phyloP scores from a whole-genome alignment of 1,139 yeast species.

The Magnusiomyces suaveolens region DNA sequence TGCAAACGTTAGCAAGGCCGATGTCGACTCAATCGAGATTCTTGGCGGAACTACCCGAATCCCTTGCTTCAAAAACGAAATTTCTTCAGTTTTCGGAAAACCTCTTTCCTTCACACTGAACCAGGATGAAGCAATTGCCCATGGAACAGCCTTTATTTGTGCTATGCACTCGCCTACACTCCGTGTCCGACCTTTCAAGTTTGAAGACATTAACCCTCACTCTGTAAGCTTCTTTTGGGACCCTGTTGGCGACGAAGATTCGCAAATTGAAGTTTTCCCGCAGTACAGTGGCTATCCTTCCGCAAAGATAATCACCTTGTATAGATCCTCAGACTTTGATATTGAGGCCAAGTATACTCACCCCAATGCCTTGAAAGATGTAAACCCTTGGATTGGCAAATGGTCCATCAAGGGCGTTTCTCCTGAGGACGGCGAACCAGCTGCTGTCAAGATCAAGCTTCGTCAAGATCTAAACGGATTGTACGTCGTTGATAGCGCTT shows the following conservation, averaged over 20 bases:
- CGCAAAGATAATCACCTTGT: slow-evolving; percentile 88
- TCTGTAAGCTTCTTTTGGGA: slow-evolving; percentile 94
- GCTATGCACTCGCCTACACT: slow-evolving; percentile 15
- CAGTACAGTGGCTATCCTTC: slow-evolving; percentile 88
- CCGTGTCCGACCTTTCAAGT: not conserved
- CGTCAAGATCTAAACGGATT: slow-evolving; percentile 97
- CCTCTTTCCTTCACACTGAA: slow-evolving; percentile 87
- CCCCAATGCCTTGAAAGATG: slow-evolving; percentile 64
- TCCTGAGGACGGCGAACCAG: slow-evolving; percentile 62
- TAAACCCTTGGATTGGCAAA: slow-evolving; percentile 56
- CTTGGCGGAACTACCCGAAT: slow-evolving; percentile 99
- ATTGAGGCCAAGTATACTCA: slow-evolving; percentile 81
- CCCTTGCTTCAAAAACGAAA: slow-evolving; percentile 77
- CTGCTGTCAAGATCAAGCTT: slow-evolving; percentile 85
- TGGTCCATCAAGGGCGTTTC: slow-evolving; percentile 85
- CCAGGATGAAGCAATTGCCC: slow-evolving; percentile 98
- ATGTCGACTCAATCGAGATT: slow-evolving; percentile 83
- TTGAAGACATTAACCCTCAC: not conserved
- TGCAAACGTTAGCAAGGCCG: slow-evolving; percentile 63
- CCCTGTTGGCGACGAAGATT: slow-evolving; percentile 80
- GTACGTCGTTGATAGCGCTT: slow-evolving; percentile 87
- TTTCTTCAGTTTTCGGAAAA: slow-evolving; percentile 75
- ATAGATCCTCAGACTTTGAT: slow-evolving; percentile 82
- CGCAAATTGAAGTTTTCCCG: slow-evolving; percentile 94
- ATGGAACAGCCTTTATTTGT: slow-evolving; percentile 94